Conservation (phyloP, 1,139 yeast species). For the Hanseniaspora gamundiae region DNA sequence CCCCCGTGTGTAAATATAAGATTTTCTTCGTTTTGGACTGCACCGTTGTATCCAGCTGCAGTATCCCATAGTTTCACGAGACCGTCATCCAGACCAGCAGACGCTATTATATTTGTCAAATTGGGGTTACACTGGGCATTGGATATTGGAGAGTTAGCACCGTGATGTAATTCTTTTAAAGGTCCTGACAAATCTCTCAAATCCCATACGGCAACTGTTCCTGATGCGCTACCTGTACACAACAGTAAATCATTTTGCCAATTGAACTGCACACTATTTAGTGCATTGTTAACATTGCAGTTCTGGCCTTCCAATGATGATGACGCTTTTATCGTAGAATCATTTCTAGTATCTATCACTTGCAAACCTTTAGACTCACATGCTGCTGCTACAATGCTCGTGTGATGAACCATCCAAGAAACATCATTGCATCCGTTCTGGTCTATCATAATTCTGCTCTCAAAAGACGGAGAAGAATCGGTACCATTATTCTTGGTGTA, state of each 20-base stretch:
- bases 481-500: constrained; percentile 8
- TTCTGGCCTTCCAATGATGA: constrained; percentile 19
- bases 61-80: constrained; percentile 63
- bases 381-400: constrained; percentile 41
- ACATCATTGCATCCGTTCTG: constrained; percentile 45
- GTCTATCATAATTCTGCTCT: constrained; percentile 12
- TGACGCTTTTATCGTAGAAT: constrained; percentile 9
- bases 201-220: constrained; percentile 67
- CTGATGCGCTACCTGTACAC: constrained; percentile 63
- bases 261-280: constrained; percentile 59
- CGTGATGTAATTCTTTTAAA: constrained; percentile 32
- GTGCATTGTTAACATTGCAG: constrained; percentile 30
- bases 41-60: background rate
- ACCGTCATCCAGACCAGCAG: constrained; percentile 58
- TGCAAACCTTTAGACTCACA: constrained; percentile 43
- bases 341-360: constrained; percentile 38
- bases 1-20: constrained; percentile 75
- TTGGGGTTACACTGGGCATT: constrained; percentile 66
- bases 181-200: constrained; percentile 34
- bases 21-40: constrained; percentile 26
- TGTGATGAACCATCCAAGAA: constrained; percentile 49
- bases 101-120: constrained; percentile 46
- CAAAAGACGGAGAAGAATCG: constrained; percentile 1
- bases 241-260: constrained; percentile 41
- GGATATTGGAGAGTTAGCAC: constrained; percentile 24